A percentile compares a stretch with the other conserved stretches of the same genome.
phyloP scores from a whole-genome alignment of 2,329 filamentous ascomycete species.

The Cordyceps tenuipes region DNA sequence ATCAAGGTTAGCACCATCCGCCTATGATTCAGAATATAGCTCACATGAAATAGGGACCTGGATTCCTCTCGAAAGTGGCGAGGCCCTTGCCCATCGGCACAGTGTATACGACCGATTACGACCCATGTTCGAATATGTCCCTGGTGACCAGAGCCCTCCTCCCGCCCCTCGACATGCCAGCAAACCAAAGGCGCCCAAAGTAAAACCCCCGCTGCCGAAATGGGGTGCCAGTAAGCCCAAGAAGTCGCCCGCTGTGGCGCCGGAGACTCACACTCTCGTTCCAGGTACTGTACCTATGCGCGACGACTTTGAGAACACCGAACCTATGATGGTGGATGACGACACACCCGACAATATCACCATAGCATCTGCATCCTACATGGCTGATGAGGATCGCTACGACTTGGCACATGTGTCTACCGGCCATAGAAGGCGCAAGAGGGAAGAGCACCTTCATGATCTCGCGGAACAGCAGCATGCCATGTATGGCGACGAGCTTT shows the following conservation, averaged over 20 bases:
- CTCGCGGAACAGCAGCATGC: constrained; percentile 75
- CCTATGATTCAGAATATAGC: neutral
- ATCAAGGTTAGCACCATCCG: constrained; percentile 58
- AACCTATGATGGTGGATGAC: constrained; percentile 59
- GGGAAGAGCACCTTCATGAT: constrained; percentile 54
- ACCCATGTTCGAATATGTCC: constrained; percentile 81
- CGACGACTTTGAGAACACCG: constrained; percentile 59
- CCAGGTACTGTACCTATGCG: constrained; percentile 15
- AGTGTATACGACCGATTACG: constrained; percentile 74
- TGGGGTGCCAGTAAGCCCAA: constrained; percentile 31
- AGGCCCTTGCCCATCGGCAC: constrained; percentile 77
- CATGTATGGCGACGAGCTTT: constrained; percentile 82
- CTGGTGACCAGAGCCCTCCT: constrained; percentile 80
- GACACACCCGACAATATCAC: constrained; percentile 79
- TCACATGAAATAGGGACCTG: constrained; percentile 61
- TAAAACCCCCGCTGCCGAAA: constrained; percentile 45
- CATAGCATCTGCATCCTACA: constrained; percentile 74
- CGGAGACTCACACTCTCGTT: neutral
- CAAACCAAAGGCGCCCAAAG: constrained; percentile 69
- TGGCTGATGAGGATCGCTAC: constrained; percentile 73
- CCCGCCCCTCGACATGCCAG: constrained; percentile 89
- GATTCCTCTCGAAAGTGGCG: constrained; percentile 80
- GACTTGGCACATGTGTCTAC: constrained; percentile 57
- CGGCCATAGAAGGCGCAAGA: constrained; percentile 68
- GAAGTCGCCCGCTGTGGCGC: neutral